These are phyloP conservation scores for Collybia sordida DNA, from an alignment of 768 basidiomycete genomes.

Conservation along the genomic window DNA sequence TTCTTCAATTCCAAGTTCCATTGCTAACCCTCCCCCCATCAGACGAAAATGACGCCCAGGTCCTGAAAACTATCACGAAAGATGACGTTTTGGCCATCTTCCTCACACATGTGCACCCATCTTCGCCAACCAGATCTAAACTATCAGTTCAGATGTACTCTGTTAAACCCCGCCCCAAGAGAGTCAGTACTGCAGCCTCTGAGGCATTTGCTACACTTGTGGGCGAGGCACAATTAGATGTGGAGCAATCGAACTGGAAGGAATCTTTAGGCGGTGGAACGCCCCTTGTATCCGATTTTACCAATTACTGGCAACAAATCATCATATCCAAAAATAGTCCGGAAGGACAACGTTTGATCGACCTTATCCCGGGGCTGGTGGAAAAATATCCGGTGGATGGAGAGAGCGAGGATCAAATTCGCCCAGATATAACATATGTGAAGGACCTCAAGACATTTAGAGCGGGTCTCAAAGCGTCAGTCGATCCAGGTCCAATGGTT, in stretches of 20 bases:
- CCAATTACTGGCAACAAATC: slow-evolving; percentile 59
- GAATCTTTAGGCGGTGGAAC: slow-evolving; percentile 49
- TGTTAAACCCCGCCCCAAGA: slow-evolving; percentile 57
- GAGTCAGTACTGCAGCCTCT: slow-evolving; percentile 63
- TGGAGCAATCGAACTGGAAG: slow-evolving; percentile 52
- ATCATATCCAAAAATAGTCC: slow-evolving; percentile 36
- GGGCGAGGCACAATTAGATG: slow-evolving; percentile 42
- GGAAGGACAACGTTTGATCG: slow-evolving; percentile 42
- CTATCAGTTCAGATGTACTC: slow-evolving; percentile 81
- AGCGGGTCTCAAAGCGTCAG: slow-evolving; percentile 50
- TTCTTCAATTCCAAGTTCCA: neutral
- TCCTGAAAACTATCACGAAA: slow-evolving; percentile 67
- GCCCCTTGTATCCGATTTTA: slow-evolving; percentile 62
- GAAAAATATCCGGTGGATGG: slow-evolving; percentile 54
- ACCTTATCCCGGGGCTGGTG: slow-evolving; percentile 56
- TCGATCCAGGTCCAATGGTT: slow-evolving; percentile 65
- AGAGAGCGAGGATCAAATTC: slow-evolving; percentile 45
- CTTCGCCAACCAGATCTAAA: slow-evolving; percentile 71
- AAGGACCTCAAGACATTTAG: slow-evolving; percentile 69
- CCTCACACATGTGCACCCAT: slow-evolving; percentile 65
- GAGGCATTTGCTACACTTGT: slow-evolving; percentile 60
- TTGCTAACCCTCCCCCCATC: too few relatives aligned
- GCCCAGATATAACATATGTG: slow-evolving; percentile 57
- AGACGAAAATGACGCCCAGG: slow-evolving; percentile 75
- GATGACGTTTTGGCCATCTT: slow-evolving; percentile 75